These are phyloP conservation scores for Alternaria sp. DNA, from an alignment of 2,329 filamentous ascomycete genomes.

Conservation along the genomic window DNA sequence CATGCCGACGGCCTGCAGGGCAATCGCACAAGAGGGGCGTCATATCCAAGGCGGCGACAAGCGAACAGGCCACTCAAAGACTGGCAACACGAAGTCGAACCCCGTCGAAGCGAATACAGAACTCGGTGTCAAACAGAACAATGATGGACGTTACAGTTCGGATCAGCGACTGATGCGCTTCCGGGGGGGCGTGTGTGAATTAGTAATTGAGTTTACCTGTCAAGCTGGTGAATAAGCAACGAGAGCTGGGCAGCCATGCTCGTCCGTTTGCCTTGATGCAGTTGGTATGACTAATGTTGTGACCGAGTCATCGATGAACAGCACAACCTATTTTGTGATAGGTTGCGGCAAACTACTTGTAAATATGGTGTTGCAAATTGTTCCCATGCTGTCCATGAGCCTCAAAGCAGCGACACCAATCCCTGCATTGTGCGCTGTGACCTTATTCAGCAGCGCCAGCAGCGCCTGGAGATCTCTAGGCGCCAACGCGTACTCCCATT, in stretches of 20 bases:
- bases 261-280: neutral
- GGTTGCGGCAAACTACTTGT: neutral
- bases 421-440: neutral
- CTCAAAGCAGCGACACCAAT: neutral
- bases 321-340: neutral
- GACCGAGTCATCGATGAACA: neutral
- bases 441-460: neutral
- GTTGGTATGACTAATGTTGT: neutral
- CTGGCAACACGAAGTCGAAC: constrained; percentile 11
- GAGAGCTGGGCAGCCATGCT: neutral
- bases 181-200: constrained; percentile 12
- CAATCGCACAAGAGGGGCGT: constrained; percentile 7
- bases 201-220: constrained; percentile 18
- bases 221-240: constrained; percentile 20
- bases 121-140: constrained; percentile 1
- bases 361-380: neutral
- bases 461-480: neutral
- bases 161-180: constrained; percentile 11
- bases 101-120: constrained; percentile 1
- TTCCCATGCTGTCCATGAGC: neutral
- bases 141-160: constrained; percentile 11
- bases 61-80: constrained; percentile 1
- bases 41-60: constrained; percentile 12
- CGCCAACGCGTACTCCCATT: neutral
- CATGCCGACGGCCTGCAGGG: constrained; percentile 13